These are phyloP conservation scores for Aspergillus spinulosporus DNA, from an alignment of 2,329 filamentous ascomycete species.

Conservation along the genomic window DNA sequence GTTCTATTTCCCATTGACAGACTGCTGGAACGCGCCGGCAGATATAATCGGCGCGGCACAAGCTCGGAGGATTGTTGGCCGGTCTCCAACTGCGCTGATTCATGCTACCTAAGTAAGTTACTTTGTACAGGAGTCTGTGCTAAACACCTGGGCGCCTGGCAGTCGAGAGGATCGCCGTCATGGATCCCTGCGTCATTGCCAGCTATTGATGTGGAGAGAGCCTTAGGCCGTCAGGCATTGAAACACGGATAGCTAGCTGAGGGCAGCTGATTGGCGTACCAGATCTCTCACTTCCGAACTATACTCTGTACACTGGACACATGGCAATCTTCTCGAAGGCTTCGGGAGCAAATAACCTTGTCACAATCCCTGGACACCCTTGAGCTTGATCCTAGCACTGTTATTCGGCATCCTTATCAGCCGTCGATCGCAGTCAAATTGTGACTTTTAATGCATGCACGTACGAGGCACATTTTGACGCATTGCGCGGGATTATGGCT, in stretches of 20 bases:
- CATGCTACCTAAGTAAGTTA: no score
- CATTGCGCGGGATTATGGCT: no score
- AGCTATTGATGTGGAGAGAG: not conserved
- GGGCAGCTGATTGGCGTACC: slow-evolving; percentile 13
- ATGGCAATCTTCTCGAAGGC: not conserved
- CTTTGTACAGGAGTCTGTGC: not conserved
- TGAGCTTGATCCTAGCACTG: not conserved
- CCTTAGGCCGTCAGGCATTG: slow-evolving; percentile 5
- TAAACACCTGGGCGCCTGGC: not conserved
- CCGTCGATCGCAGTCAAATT: not conserved
- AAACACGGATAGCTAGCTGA: no score
- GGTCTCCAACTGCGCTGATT: not conserved
- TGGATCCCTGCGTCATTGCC: not conserved
- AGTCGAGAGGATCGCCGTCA: not conserved
- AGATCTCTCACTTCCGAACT: not conserved
- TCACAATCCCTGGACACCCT: not conserved
- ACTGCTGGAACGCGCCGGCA: not conserved
- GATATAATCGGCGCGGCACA: not conserved
- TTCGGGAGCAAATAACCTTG: not conserved
- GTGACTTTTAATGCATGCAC: slow-evolving; percentile 11
- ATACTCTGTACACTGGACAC: not conserved
- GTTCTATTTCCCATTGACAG: not conserved
- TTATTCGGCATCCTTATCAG: no score
- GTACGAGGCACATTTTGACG: not conserved
- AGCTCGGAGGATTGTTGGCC: slow-evolving; percentile 1